Evolutionary conservation across 1,139 yeast species (phyloP), one percentile per base, ranked within the genome.

Genomic region (Sugiyamaella castrensis): DNA sequence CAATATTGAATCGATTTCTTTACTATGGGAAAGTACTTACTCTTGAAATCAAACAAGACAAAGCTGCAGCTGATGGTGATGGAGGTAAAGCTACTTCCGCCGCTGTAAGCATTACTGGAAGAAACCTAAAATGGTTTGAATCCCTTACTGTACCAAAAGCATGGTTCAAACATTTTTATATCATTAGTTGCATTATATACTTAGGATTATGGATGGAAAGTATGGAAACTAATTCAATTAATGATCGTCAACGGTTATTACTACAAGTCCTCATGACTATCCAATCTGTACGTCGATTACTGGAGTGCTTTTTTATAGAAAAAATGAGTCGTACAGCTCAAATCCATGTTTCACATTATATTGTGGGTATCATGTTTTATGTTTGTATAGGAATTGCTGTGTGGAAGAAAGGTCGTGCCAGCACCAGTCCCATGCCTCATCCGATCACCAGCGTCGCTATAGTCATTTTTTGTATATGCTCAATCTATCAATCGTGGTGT

Each of bases 271-370:
- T 63, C 46, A 55, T 73, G 1, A 47, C 75, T 27, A 47, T 79
- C 3, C 98, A 89, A 60, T 80, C 85, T 0, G n/a, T 69, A 1
- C 72, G 96, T 57, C 72, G 98, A 50, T 59, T 76, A 8, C 64
- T 69, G 36, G 98, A 91, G 63, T 80, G 88, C 47, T 50, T 71
- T 1, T 70, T 59, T 37, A 69, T 87, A 24, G 73, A 79, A 44
- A 75, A 71, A 30, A 77, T 76, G 57, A 71, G 76, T 12, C 56
- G 70, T 11, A 30, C 38, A 6, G 59, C 63, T 0, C 72, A 76
- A 48, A 89, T 91, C 72, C 87, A 89, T 62, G 54, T 87, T 28
- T 71, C 82, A 2, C 97, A 91, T 66, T 91, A 87, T 60, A 39
- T 83, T 1, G 87, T 80, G 12, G 98, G 97, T 0, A 40, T 86